Evolutionary conservation across 2,329 filamentous ascomycete genomes (phyloP).

Genomic region (Paracoccidioides brasiliensis): DNA sequence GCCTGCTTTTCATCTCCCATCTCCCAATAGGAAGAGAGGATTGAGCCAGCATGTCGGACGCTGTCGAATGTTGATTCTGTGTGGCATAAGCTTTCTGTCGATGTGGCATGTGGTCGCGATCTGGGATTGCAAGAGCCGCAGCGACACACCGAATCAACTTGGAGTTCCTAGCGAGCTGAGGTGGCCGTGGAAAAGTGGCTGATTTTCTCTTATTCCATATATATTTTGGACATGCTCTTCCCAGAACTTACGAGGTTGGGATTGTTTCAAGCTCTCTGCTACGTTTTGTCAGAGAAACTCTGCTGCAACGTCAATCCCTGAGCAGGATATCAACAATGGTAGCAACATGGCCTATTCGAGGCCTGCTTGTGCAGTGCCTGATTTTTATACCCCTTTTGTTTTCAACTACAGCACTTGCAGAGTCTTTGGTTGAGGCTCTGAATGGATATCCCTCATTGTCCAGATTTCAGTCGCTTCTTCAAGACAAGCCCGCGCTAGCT

Average conservation of each 20-base stretch:
- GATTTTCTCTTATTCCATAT: background rate
- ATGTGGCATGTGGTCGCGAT: background rate
- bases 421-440: background rate
- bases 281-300: background rate
- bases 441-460: background rate
- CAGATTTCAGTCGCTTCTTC: background rate
- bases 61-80: background rate
- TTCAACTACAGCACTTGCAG: background rate
- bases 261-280: background rate
- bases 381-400: background rate
- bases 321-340: background rate
- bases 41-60: background rate
- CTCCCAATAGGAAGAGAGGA: background rate
- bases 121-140: background rate
- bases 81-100: background rate
- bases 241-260: background rate
- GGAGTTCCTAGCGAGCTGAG: background rate
- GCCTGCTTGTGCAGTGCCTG: background rate
- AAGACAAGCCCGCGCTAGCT: background rate
- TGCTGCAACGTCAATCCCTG: background rate
- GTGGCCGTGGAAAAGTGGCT: background rate
- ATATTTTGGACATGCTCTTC: background rate
- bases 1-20: background rate
- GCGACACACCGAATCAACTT: background rate
- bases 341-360: constrained; percentile 2